Evolutionary conservation across 2,329 filamentous ascomycete species (phyloP).

Genomic region (Botrytis pseudocinerea): DNA sequence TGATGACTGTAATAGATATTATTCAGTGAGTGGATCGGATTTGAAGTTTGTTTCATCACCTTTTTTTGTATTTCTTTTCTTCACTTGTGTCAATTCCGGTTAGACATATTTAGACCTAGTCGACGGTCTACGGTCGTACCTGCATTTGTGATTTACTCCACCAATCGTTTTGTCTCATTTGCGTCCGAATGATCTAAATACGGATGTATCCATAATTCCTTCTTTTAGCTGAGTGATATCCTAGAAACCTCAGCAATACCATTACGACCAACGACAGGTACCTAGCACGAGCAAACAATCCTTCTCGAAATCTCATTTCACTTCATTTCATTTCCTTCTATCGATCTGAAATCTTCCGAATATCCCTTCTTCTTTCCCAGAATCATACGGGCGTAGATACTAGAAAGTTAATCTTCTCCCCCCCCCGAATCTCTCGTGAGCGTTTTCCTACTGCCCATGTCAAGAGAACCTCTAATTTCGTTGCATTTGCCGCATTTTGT

Average conservation of each 20-base stretch:
- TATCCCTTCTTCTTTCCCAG: not conserved
- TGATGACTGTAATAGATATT: not conserved
- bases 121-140: slow-evolving; percentile 15
- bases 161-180: slow-evolving; percentile 3
- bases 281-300: not conserved
- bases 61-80: not conserved
- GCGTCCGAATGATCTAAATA: not conserved
- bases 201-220: slow-evolving; percentile 12
- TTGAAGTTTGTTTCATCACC: slow-evolving; percentile 13
- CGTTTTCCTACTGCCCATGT: slow-evolving; percentile 7
- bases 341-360: not conserved
- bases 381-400: not conserved
- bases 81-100: not conserved
- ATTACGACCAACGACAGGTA: not conserved
- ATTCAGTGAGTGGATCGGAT: slow-evolving; percentile 11
- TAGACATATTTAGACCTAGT: not conserved
- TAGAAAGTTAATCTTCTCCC: not conserved
- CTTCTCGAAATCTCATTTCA: not conserved
- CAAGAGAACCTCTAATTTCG: slow-evolving; percentile 16
- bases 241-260: not conserved
- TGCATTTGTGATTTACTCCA: slow-evolving; percentile 24
- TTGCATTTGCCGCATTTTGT: not conserved
- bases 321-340: not conserved
- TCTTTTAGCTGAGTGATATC: not conserved
- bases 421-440: not conserved